phyloP scores from a whole-genome alignment of 768 basidiomycete genomes.

The Lentinula lateritia region DNA sequence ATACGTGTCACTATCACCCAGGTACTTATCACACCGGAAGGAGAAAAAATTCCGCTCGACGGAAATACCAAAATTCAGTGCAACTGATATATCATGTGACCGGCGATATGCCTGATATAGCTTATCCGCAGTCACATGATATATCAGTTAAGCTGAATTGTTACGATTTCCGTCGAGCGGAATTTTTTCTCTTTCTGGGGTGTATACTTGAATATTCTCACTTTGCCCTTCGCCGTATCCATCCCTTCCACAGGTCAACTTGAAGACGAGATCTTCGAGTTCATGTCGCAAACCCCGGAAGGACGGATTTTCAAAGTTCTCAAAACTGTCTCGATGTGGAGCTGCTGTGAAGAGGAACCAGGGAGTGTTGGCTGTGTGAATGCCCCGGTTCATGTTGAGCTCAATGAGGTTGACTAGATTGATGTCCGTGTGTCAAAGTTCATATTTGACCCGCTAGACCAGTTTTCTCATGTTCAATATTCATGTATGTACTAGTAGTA shows the following conservation, averaged over 20 bases:
- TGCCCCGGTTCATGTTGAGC: constrained; percentile 11
- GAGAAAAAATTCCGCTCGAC: too few species aligned
- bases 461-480: too few species aligned
- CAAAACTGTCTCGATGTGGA: constrained; percentile 39
- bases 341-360: constrained; percentile 40
- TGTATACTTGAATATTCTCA: neutral
- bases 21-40: too few species aligned
- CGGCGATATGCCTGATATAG: too few species aligned
- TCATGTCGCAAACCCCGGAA: constrained; percentile 30
- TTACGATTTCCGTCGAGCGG: too few species aligned
- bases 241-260: constrained; percentile 24
- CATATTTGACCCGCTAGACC: too few species aligned
- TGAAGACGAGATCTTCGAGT: constrained; percentile 34
- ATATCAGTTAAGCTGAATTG: too few species aligned
- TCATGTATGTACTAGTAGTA: too few species aligned
- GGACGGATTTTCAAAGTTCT: constrained; percentile 24
- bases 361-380: constrained; percentile 29
- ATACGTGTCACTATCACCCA: constrained; percentile 29
- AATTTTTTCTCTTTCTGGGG: too few species aligned
- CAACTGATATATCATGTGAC: too few species aligned
- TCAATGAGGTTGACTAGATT: neutral
- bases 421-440: neutral
- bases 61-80: too few species aligned
- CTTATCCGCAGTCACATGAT: too few species aligned
- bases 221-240: neutral